Conservation (phyloP, 2,329 filamentous ascomycete genomes). For the Venturia pyrina region DNA sequence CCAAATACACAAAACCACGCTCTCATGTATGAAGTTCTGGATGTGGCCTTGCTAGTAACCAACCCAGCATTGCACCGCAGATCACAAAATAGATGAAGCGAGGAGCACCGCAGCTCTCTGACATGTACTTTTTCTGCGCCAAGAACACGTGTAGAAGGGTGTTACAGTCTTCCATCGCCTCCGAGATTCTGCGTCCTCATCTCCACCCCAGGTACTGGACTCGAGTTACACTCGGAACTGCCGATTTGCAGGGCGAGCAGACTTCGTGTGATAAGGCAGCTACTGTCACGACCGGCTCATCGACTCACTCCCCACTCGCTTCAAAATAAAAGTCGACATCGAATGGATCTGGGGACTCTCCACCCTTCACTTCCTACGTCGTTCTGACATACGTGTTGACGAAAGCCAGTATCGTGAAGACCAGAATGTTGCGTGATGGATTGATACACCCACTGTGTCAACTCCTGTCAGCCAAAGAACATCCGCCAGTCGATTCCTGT, state of each 20-base stretch:
- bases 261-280: background rate
- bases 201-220: background rate
- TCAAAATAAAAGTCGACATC: background rate
- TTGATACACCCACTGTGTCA: background rate
- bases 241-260: background rate
- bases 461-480: background rate
- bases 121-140: background rate
- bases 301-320: background rate
- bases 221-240: background rate
- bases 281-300: background rate
- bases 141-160: constrained; percentile 1
- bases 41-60: background rate
- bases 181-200: background rate
- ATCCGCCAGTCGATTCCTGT: background rate
- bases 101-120: background rate
- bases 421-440: background rate
- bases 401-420: background rate
- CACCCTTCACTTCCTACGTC: too few relatives aligned
- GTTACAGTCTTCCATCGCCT: background rate
- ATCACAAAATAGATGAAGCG: background rate
- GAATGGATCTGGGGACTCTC: too few relatives aligned
- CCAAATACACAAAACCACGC: background rate
- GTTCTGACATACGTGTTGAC: background rate
- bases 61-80: background rate
- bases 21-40: background rate